Conservation (phyloP, 2,329 filamentous ascomycete genomes). For the Trichophyton verrucosum region DNA sequence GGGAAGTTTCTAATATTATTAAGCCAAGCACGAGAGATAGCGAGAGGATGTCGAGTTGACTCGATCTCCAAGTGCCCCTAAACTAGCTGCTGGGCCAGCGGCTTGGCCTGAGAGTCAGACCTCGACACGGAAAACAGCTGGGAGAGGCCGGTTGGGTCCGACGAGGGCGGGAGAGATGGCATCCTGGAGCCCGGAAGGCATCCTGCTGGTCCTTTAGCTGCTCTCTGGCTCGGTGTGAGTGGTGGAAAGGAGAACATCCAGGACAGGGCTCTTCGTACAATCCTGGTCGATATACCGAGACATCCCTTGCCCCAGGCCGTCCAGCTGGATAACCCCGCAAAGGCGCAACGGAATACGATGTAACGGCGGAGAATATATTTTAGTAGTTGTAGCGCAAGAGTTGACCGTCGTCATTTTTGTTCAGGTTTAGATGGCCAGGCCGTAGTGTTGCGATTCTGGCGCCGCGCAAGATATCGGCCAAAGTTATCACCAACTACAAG, state of each 20-base stretch:
- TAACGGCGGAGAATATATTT: slow-evolving; percentile 2
- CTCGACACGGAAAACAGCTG: background rate
- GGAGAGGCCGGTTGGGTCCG: background rate
- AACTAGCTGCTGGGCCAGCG: background rate
- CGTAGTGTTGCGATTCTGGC: background rate
- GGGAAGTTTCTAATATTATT: slow-evolving; percentile 5
- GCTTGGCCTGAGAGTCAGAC: background rate
- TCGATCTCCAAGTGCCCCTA: background rate
- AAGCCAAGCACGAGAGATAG: background rate
- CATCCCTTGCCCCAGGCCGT: background rate
- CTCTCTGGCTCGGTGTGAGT: background rate
- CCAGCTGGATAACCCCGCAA: background rate
- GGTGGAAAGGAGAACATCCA: background rate
- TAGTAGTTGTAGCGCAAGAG: no score
- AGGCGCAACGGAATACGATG: background rate
- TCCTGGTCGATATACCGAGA: background rate
- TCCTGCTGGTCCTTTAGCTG: background rate
- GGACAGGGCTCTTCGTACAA: background rate
- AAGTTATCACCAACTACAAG: no score
- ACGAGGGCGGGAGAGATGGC: no score
- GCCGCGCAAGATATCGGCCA: no score
- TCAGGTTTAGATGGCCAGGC: background rate
- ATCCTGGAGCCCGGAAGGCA: background rate
- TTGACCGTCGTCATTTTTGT: no score
- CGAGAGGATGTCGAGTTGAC: background rate